phyloP scores from a whole-genome alignment of 176 grass and related monocot species.

The Thalia dealbata region DNA sequence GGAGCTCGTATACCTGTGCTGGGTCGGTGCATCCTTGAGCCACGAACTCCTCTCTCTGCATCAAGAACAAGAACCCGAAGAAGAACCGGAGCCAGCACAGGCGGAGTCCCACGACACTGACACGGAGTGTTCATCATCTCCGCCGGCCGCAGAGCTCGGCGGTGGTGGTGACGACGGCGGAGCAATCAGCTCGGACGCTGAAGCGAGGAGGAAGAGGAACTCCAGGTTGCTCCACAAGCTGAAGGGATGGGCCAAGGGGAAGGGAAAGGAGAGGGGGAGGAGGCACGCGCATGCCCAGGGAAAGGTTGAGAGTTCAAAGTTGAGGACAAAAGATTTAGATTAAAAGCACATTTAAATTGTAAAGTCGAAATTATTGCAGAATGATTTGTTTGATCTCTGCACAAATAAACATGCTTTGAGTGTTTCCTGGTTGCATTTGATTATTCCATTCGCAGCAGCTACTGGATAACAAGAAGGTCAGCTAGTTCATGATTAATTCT shows the following conservation, averaged over 20 bases:
- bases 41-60: conserved; percentile 36
- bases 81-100: background rate
- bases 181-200: conserved; percentile 25
- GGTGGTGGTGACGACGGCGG: background rate
- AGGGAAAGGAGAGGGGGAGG: conserved; percentile 17
- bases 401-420: too few species aligned
- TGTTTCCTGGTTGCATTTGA: too few species aligned
- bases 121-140: conserved; percentile 7
- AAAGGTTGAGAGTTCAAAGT: background rate
- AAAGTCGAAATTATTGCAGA: too few species aligned
- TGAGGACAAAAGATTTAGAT: background rate
- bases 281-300: too few species aligned
- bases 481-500: too few species aligned
- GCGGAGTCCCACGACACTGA: conserved; percentile 2
- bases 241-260: conserved; percentile 49
- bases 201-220: background rate
- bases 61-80: conserved; percentile 3
- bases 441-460: too few species aligned
- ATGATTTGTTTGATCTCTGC: too few species aligned
- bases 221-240: conserved; percentile 57
- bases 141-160: conserved; percentile 4
- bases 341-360: too few species aligned
- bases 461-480: too few species aligned
- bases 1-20: conserved; percentile 76
- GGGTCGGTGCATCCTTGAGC: conserved; percentile 64